Conservation (phyloP, 805 yeast genomes). For the Wickerhamomyces kurtzmanii region DNA sequence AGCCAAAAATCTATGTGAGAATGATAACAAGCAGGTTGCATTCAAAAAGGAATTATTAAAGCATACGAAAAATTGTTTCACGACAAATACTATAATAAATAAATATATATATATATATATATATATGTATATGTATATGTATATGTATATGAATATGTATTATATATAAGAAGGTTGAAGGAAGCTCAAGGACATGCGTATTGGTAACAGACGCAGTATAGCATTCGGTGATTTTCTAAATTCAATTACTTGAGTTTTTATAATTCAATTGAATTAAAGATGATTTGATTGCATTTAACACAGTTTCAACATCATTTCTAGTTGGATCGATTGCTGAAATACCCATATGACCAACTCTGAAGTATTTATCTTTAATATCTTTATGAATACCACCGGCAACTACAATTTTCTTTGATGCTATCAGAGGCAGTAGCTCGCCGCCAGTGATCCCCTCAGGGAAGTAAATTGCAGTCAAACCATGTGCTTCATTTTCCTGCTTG, state of each 20-base stretch:
- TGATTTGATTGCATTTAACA: constrained; percentile 34
- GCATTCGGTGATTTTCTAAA: too few species aligned
- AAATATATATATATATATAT: too few species aligned
- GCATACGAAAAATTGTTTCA: too few species aligned
- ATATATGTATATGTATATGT: neutral
- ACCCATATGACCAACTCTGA: constrained; percentile 97
- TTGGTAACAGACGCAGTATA: too few species aligned
- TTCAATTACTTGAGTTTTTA: constrained; percentile 7
- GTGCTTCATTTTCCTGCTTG: constrained; percentile 58
- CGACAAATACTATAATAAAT: too few species aligned
- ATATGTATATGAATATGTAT: neutral
- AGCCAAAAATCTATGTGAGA: too few species aligned
- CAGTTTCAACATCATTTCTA: constrained; percentile 43
- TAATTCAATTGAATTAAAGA: constrained; percentile 30
- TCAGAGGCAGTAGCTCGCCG: constrained; percentile 43
- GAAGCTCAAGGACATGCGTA: neutral
- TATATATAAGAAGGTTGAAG: neutral
- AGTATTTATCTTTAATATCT: constrained; percentile 70
- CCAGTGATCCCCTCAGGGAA: constrained; percentile 70
- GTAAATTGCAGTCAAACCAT: constrained; percentile 80
- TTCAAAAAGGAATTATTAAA: too few species aligned
- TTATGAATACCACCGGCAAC: constrained; percentile 89
- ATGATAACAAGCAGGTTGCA: too few species aligned
- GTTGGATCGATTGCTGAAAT: constrained; percentile 51
- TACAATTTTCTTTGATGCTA: constrained; percentile 58